Evolutionary conservation across 257 asterid genomes (phyloP).

Genomic region (Nicotiana sylvestris): DNA sequence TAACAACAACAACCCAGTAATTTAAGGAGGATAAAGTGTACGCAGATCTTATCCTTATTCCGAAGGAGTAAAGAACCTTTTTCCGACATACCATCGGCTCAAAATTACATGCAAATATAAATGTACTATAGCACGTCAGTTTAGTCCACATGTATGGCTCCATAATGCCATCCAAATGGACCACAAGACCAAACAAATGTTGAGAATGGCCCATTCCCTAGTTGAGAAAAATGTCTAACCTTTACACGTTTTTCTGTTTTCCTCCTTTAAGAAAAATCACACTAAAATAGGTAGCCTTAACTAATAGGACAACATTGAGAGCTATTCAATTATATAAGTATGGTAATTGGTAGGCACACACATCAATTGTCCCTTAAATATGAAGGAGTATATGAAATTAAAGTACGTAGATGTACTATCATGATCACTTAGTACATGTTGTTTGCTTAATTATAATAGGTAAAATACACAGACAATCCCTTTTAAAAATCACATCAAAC

Average conservation of each 20-base stretch:
- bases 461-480: too few species aligned
- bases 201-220: neutral
- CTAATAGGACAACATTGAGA: neutral
- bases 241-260: neutral
- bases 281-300: neutral
- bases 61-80: too few species aligned
- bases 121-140: neutral
- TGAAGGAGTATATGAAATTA: neutral
- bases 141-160: neutral
- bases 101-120: too few species aligned
- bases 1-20: too few species aligned
- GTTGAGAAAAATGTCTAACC: neutral
- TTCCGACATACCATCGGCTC: too few species aligned
- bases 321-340: neutral
- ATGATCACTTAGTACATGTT: neutral
- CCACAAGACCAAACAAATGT: neutral
- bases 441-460: neutral
- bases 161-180: neutral
- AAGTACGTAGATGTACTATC: neutral
- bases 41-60: too few species aligned
- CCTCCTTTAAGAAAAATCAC: neutral
- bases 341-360: neutral
- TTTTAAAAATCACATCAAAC: neutral
- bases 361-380: neutral
- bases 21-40: too few species aligned